These are phyloP conservation scores for Linaria vulgaris DNA, from an alignment of 257 asterid genomes.

Conservation along the genomic window DNA sequence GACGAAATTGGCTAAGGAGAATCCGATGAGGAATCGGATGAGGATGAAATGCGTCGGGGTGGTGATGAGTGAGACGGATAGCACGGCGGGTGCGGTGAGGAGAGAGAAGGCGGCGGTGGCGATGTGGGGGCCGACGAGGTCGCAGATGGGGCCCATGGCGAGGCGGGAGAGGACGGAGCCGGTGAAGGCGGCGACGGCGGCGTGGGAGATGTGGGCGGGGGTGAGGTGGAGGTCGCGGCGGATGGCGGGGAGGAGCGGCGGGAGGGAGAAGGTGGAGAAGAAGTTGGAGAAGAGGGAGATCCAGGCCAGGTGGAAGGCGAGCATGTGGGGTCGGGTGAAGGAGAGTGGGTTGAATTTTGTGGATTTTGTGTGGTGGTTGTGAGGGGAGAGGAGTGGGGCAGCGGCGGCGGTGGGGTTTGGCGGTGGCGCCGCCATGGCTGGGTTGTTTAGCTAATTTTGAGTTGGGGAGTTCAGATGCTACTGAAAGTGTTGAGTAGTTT, in stretches of 20 bases:
- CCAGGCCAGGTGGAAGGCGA: constrained; percentile 66
- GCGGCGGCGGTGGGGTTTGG: no score
- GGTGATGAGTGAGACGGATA: constrained; percentile 34
- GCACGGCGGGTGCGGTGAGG: constrained; percentile 45
- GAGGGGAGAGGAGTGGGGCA: no score
- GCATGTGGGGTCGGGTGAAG: constrained; percentile 52
- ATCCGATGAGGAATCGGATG: constrained; percentile 49
- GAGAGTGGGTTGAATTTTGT: constrained; percentile 44
- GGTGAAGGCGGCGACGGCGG: constrained; percentile 41
- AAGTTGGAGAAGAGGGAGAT: constrained; percentile 51
- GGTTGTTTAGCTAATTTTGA: no score
- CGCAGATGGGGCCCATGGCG: constrained; percentile 53
- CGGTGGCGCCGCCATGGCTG: no score
- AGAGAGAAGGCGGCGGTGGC: constrained; percentile 53
- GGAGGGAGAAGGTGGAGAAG: constrained; percentile 63
- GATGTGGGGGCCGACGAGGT: constrained; percentile 51
- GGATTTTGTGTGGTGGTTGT: constrained; percentile 37
- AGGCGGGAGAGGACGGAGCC: constrained; percentile 51
- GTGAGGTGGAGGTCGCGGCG: constrained; percentile 49
- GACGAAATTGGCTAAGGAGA: constrained; percentile 55
- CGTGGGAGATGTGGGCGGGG: constrained; percentile 37
- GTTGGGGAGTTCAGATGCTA: no score
- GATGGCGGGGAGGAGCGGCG: constrained; percentile 55
- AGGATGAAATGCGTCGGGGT: constrained; percentile 33
- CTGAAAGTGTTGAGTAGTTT: no score